Evolutionary conservation across 1,284 basidiomycete genomes (phyloP).

Genomic region (Puccinia horiana): DNA sequence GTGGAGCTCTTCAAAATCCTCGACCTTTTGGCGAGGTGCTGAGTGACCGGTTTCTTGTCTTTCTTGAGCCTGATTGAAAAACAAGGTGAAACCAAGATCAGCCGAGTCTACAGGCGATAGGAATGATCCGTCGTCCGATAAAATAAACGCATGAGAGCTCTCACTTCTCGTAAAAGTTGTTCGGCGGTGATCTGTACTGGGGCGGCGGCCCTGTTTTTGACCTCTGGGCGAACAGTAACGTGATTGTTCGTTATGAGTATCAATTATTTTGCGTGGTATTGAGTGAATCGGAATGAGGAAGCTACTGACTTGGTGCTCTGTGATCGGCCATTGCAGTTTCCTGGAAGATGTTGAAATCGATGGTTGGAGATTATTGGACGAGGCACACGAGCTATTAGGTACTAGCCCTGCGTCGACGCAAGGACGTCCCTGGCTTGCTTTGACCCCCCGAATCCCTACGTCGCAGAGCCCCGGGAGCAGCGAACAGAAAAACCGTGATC

Average conservation of each 20-base stretch:
- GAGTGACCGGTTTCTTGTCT: conserved; percentile 86
- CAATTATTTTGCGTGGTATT: neutral
- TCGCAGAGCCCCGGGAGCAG: too few species aligned
- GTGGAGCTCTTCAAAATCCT: conserved; percentile 94
- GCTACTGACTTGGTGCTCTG: conserved; percentile 43
- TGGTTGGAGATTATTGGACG: too few species aligned
- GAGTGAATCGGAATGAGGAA: neutral
- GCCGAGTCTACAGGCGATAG: neutral
- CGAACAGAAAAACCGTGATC: too few species aligned
- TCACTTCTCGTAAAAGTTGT: conserved; percentile 89
- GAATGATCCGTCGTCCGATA: neutral
- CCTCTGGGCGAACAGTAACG: neutral
- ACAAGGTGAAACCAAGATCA: conserved; percentile 8
- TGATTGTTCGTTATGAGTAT: neutral
- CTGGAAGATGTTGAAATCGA: neutral
- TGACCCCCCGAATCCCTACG: too few species aligned
- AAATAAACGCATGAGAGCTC: conserved; percentile 34
- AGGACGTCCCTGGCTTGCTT: too few species aligned
- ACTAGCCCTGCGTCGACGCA: too few species aligned
- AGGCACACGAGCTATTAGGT: too few species aligned
- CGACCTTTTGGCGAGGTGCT: conserved; percentile 89
- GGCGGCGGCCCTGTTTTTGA: conserved; percentile 49
- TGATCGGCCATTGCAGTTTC: conserved; percentile 34
- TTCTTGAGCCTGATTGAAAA: conserved; percentile 75
- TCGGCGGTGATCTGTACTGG: conserved; percentile 82